Evolutionary conservation across 805 yeast genomes (phyloP), one percentile per base, ranked within the genome.

Genomic region (Kodamaea jinghongensis): DNA sequence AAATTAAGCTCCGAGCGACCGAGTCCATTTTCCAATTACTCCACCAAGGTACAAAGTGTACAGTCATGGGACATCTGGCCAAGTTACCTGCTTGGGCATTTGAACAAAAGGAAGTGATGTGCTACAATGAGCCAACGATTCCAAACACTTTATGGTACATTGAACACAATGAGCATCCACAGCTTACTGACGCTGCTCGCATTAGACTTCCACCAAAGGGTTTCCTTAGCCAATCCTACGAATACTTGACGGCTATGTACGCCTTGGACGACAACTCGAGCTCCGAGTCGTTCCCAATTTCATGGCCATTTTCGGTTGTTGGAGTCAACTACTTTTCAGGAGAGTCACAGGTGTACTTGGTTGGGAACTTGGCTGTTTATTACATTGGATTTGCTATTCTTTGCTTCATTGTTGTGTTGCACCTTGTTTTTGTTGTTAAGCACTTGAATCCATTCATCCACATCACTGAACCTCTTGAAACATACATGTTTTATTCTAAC

Each of bases 61-160:
- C 71, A 13, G 60, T 93, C 41, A 61, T 88, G 50, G 79, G 89
- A n/a, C 95, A 90, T 56, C 76, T 75, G 32, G 73, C 73, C 14
- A 76, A 71, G 54, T 68, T 93, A 29, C 96, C 96, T n/a, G 73
- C 71, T 6, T 86, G 95, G 95, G 97, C 86, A 1, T 76, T 74
- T 50, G 73, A 72, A 43, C 96, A 89, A 58, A 86, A 84, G 62
- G 99, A 93, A 67, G 95, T 91, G 8, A 65, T 88, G 29, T 93
- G 99, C 60, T 75, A 88, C 38, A 82, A 81, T 37, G 78, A 77
- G 17, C 93, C 97, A 10, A 76, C 78, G 12, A 58, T 71, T 39
- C 76, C 78, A 17, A 79, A 83, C 56, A 74, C 95, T 1, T 60
- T 81, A 34, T 90, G 96, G 86, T 78, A 69, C 52, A 63, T 90